Evolutionary conservation across 495 filamentous ascomycete genomes (phyloP).

Genomic region (Lophiostoma macrostomum): DNA sequence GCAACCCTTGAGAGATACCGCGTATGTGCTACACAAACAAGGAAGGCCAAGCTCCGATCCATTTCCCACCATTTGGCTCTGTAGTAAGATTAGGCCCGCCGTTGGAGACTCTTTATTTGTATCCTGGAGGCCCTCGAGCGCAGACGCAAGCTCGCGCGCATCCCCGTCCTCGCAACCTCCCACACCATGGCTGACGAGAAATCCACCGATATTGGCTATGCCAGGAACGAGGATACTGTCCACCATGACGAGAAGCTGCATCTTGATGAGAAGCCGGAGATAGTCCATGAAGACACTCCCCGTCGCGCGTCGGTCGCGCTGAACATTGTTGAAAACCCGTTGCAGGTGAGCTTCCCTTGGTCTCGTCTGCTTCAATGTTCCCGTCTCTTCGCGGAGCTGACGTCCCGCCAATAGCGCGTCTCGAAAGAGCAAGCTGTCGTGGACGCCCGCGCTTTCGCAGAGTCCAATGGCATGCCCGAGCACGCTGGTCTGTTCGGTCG

Average conservation of each 20-base stretch:
- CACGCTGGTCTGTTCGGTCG: constrained; percentile 45
- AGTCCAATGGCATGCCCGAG: constrained; percentile 43
- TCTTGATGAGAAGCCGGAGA: neutral
- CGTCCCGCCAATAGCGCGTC: constrained; percentile 35
- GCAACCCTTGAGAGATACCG: too few relatives aligned
- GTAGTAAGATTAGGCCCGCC: too few relatives aligned
- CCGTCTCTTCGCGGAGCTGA: neutral
- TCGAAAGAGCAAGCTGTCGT: constrained; percentile 37
- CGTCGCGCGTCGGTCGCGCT: constrained; percentile 35
- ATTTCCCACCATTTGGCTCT: too few relatives aligned
- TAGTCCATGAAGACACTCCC: constrained; percentile 16
- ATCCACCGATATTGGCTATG: neutral
- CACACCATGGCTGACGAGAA: neutral
- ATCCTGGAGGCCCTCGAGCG: too few relatives aligned
- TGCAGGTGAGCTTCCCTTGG: constrained; percentile 39
- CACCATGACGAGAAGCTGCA: neutral
- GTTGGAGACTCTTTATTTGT: too few relatives aligned
- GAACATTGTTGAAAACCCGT: constrained; percentile 48
- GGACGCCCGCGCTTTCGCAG: constrained; percentile 45
- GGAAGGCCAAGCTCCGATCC: too few relatives aligned
- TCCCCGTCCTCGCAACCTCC: too few relatives aligned
- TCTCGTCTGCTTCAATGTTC: neutral
- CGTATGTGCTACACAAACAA: too few relatives aligned
- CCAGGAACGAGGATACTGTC: neutral
- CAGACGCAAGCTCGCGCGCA: too few relatives aligned